A percentile compares a stretch with the other conserved stretches of the same genome.
These are phyloP conservation scores for Diophrys sp. DNA, from an alignment of 73 alveolate genomes.

Conservation along the genomic window DNA sequence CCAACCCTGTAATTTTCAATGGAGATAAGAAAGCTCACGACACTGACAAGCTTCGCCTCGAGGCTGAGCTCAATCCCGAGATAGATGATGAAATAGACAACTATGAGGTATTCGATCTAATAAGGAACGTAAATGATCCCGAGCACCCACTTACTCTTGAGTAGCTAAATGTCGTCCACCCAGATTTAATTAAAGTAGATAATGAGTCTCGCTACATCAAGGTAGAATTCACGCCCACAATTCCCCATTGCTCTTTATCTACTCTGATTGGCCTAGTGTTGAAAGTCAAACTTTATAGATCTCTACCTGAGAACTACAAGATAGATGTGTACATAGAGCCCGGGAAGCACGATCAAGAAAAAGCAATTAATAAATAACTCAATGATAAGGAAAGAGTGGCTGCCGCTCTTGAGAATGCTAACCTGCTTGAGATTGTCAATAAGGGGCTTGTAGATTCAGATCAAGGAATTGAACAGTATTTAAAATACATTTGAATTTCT, in stretches of 20 bases:
- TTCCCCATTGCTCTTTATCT: constrained; percentile 85
- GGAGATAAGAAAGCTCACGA: constrained; percentile 12
- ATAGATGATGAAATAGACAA: constrained; percentile 53
- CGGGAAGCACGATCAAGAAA: constrained; percentile 80
- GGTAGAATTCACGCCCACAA: constrained; percentile 83
- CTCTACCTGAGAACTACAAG: constrained; percentile 77
- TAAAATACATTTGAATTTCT: constrained; percentile 6
- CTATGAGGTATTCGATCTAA: constrained; percentile 67
- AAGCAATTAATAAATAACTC: constrained; percentile 79
- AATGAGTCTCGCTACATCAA: constrained; percentile 46
- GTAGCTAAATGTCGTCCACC: constrained; percentile 75
- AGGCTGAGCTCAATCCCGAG: constrained; percentile 43
- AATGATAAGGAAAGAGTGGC: constrained; percentile 93
- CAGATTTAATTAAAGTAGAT: constrained; percentile 73
- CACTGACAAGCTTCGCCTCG: constrained; percentile 8
- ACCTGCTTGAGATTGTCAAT: constrained; percentile 49
- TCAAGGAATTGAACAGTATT: constrained; percentile 35
- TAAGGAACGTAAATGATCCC: constrained; percentile 87
- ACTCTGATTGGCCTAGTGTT: constrained; percentile 83
- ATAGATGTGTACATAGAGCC: constrained; percentile 77
- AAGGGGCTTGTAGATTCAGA: constrained; percentile 48
- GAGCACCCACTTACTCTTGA: constrained; percentile 93
- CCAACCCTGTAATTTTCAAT: not conserved
- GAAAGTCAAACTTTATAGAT: constrained; percentile 76
- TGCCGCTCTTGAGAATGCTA: constrained; percentile 80